Percentiles rank a stretch among this genome's conserved stretches.
Conservation (phyloP, 768 basidiomycete species). For the Xerocomellus chrysenteron region DNA sequence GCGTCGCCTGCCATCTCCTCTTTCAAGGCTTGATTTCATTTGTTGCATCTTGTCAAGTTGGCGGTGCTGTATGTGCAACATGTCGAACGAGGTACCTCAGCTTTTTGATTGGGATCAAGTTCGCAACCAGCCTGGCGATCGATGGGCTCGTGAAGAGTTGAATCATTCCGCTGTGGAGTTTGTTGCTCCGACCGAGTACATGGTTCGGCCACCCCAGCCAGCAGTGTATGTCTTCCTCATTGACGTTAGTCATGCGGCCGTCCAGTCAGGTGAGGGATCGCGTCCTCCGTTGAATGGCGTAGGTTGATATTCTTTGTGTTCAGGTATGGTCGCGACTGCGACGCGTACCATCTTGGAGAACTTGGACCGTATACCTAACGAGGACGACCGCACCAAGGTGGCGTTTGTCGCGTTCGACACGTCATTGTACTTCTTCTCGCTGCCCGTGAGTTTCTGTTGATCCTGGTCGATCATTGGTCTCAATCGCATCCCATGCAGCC, state of each 20-base stretch:
- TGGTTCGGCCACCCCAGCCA: conserved; percentile 98
- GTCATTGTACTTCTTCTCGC: conserved; percentile 94
- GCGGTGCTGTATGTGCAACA: conserved; percentile 99
- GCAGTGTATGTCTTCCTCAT: conserved; percentile 97
- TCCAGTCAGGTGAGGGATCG: conserved; percentile 75
- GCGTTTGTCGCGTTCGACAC: conserved; percentile 91
- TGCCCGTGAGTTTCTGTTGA: conserved; percentile 48
- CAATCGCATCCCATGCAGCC: conserved; percentile 39
- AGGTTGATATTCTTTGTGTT: background rate
- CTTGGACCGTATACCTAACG: conserved; percentile 93
- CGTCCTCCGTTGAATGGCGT: background rate
- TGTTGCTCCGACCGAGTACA: conserved; percentile 98
- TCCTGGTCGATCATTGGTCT: background rate
- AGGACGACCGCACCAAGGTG: conserved; percentile 88
- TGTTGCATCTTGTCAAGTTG: conserved; percentile 48
- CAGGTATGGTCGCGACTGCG: conserved; percentile 98
- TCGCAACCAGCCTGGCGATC: conserved; percentile 90
- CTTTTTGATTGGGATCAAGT: conserved; percentile 98
- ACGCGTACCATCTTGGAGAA: conserved; percentile 95
- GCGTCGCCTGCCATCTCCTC: conserved; percentile 20
- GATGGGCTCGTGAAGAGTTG: conserved; percentile 92
- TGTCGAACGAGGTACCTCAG: conserved; percentile 98
- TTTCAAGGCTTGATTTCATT: conserved; percentile 1
- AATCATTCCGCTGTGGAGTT: conserved; percentile 95
- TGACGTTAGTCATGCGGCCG: conserved; percentile 90